phyloP scores from a whole-genome alignment of 805 yeast genomes.

The Maudiozyma barnettii region DNA sequence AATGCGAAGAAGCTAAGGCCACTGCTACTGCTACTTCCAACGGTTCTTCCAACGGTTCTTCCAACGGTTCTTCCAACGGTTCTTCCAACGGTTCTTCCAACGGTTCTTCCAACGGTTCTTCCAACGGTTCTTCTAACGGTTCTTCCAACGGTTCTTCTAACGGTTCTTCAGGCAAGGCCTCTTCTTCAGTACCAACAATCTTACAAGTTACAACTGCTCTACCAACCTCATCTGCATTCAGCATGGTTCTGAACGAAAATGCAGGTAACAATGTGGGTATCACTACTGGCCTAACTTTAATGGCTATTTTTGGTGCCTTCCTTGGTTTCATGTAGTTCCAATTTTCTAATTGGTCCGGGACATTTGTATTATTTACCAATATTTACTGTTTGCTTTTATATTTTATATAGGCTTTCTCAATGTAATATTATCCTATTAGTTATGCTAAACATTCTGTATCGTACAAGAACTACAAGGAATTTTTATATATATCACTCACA shows the following conservation, averaged over 20 bases:
- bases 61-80: conserved; percentile 1
- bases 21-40: conserved; percentile 8
- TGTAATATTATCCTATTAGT: too few relatives aligned
- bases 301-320: neutral
- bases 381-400: too few relatives aligned
- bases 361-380: too few relatives aligned
- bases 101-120: neutral
- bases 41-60: conserved; percentile 1
- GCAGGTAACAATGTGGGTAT: conserved; percentile 2
- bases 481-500: too few relatives aligned
- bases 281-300: neutral
- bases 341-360: too few relatives aligned
- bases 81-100: conserved; percentile 3
- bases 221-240: conserved; percentile 1
- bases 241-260: conserved; percentile 1
- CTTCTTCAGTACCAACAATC: conserved; percentile 1
- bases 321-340: conserved; percentile 2
- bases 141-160: neutral
- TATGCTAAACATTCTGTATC: too few relatives aligned
- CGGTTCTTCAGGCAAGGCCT: neutral
- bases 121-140: neutral
- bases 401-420: too few relatives aligned
- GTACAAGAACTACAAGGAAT: too few relatives aligned
- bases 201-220: neutral
- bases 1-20: conserved; percentile 1